Base-by-base conservation (phyloP, 2,329 filamentous ascomycete species). In the Coniochaeta sp. region DNA sequence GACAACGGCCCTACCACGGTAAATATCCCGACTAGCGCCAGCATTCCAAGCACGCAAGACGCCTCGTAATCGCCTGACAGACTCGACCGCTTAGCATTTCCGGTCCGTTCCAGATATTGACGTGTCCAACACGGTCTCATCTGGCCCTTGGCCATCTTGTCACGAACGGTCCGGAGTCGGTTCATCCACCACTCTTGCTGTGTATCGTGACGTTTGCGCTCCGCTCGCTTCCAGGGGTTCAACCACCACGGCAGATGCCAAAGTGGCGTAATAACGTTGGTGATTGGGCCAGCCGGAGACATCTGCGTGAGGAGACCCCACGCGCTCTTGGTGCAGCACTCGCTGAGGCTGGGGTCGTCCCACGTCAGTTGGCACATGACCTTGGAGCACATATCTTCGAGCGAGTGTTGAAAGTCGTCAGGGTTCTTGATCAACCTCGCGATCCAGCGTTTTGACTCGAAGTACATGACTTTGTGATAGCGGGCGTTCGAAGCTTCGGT, bases 301-400 rank as follows among this genome's bases (percentile, higher is more conserved):
- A 84, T 84, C 59, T 83, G 81, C 5, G 76, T 82, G 17, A 84
- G 70, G 1, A 83, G 72, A n/a, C 80, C 81, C 81, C 80, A 83
- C 1, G 81, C 81, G 62, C 77, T 79, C 56, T 76, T 76, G 11
- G 76, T 81, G 62, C 78, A 77, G 63, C 78, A 75, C 58, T 76
- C 71, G 67, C 79, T 82, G 43, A 80, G 66, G 47, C 69, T 71
- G 7, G 77, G 73, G 59, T 83, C 78, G 61, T 82, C 81, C 81
- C 81, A 83, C 16, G 79, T 79, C 52, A 83, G 66, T 58, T 76
- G 73, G 57, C 77, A 80, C 79, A 83, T 82, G 59, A 84, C 74
- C 67, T 83, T 83, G n/a, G 81, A 79, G 17, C 79, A 76, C 79
- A 83, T 81, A 63, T 84, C 81, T 64, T 84, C 81, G 6, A 84